Base-by-base conservation (phyloP, 176 grass and related monocot species). In the Canna indica region DNA sequence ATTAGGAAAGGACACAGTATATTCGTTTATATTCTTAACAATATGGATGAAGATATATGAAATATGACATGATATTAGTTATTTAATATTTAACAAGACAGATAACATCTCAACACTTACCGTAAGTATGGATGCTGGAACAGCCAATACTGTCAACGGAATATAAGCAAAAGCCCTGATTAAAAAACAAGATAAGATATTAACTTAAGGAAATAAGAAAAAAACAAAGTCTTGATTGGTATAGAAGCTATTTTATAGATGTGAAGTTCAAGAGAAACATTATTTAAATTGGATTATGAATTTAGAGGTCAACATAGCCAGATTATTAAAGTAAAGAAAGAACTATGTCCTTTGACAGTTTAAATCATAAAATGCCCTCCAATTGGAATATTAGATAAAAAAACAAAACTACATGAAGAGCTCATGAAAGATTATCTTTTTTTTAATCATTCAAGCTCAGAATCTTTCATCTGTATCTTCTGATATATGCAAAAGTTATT, bases 91-190 rank as follows among this genome's bases (percentile, higher is more conserved):
- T 32, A 47, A 11, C 39, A 30, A 60, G 14, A 47, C 60, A 70
- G 74, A 41, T 2, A 35, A 42, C 70, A 83, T 33, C 39, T 31
- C 16, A 7, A 8, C 42, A 56, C 89, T 61, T 86, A 99, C 95
- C 59, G 95, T 99, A 73, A 99, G 87, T 75, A 99, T 74, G 73
- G 95, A 99, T 77, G 95, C 95, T 82, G 95, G 95, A 86, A 99
- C 95, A 59, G 95, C 95, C 78, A 99, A 77, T 35, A 99, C 95
- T 45, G 95, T 99, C 38, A 99, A 74, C 48, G 95, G 95, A 72
- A 99, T 82, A 75, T 99, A 99, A 72, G 95, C 95, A 74, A 99
- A 68, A 59, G 95, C 95, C 84, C 95, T 99, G 29, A 87, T 59
- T 90, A 76, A 50, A 69, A 29, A 79, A 48, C 24, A 39, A 66